phyloP scores from a whole-genome alignment of 768 basidiomycete genomes.

The Xerocomus brunneocitrinus region DNA sequence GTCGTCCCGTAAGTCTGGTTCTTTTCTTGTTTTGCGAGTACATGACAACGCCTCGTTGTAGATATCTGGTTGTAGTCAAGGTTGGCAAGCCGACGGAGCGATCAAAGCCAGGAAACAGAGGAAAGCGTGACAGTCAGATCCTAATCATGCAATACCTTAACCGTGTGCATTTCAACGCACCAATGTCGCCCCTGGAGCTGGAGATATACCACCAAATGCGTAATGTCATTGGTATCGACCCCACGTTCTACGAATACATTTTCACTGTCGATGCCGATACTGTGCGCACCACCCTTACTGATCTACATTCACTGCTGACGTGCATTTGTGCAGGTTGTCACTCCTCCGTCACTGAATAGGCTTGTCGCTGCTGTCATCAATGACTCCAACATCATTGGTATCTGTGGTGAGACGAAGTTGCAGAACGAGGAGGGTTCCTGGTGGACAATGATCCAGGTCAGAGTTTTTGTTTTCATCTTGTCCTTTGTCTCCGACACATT shows the following conservation, averaged over 20 bases:
- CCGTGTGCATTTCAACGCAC: slow-evolving; percentile 61
- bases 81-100: slow-evolving; percentile 66
- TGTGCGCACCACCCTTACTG: slow-evolving; percentile 28
- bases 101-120: slow-evolving; percentile 60
- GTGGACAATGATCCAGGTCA: slow-evolving; percentile 75
- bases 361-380: slow-evolving; percentile 59
- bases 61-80: slow-evolving; percentile 60
- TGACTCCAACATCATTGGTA: slow-evolving; percentile 60
- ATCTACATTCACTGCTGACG: slow-evolving; percentile 10
- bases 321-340: slow-evolving; percentile 42
- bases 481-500: slow-evolving; percentile 1
- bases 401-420: slow-evolving; percentile 66
- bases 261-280: slow-evolving; percentile 72
- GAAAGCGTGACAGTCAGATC: slow-evolving; percentile 68
- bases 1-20: slow-evolving; percentile 52
- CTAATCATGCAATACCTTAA: slow-evolving; percentile 64
- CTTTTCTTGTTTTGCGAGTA: not conserved
- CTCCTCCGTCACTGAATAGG: slow-evolving; percentile 62
- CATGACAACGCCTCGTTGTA: slow-evolving; percentile 16
- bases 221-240: slow-evolving; percentile 69
- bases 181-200: slow-evolving; percentile 62
- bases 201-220: slow-evolving; percentile 75
- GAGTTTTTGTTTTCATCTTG: not conserved
- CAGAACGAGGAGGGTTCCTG: slow-evolving; percentile 66
- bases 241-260: slow-evolving; percentile 72